phyloP scores from a whole-genome alignment of 805 yeast species.

The Candida saitoana region DNA sequence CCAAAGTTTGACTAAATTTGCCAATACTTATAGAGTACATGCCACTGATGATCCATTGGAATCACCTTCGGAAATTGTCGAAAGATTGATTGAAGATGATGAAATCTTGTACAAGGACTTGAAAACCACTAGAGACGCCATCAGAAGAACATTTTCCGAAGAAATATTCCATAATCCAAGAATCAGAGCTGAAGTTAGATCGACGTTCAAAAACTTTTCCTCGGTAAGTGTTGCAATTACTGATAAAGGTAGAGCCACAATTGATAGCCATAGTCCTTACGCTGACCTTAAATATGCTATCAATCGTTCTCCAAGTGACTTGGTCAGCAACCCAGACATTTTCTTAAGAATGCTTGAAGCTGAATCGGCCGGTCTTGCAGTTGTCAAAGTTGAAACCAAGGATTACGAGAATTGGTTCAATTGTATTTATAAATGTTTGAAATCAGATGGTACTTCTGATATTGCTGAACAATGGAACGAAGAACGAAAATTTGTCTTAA shows the following conservation, averaged over 20 bases:
- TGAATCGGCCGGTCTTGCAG: slow-evolving; percentile 70
- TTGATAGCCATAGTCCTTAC: slow-evolving; percentile 75
- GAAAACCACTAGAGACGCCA: slow-evolving; percentile 65
- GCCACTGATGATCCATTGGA: slow-evolving; percentile 64
- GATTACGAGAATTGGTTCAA: slow-evolving; percentile 40
- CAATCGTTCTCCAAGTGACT: slow-evolving; percentile 73
- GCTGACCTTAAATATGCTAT: slow-evolving; percentile 89
- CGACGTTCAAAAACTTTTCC: slow-evolving; percentile 60
- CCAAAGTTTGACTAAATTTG: slow-evolving; percentile 47
- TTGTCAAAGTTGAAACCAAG: slow-evolving; percentile 55
- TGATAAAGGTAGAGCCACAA: slow-evolving; percentile 65
- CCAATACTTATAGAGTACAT: slow-evolving; percentile 54
- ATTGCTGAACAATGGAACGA: slow-evolving; percentile 77
- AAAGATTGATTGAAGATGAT: slow-evolving; percentile 40
- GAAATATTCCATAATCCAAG: slow-evolving; percentile 78
- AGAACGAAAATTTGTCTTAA: slow-evolving; percentile 64
- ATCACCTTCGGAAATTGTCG: slow-evolving; percentile 59
- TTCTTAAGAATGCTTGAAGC: slow-evolving; percentile 90
- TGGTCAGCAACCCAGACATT: slow-evolving; percentile 70
- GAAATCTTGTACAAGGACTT: slow-evolving; percentile 52
- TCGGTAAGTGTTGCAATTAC: slow-evolving; percentile 72
- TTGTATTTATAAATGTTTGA: slow-evolving; percentile 45
- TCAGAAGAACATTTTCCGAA: slow-evolving; percentile 71
- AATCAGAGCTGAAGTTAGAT: slow-evolving; percentile 65
- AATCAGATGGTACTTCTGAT: slow-evolving; percentile 76